phyloP scores from a whole-genome alignment of 2,329 filamentous ascomycete species.

The Phaeosphaeria sp. region DNA sequence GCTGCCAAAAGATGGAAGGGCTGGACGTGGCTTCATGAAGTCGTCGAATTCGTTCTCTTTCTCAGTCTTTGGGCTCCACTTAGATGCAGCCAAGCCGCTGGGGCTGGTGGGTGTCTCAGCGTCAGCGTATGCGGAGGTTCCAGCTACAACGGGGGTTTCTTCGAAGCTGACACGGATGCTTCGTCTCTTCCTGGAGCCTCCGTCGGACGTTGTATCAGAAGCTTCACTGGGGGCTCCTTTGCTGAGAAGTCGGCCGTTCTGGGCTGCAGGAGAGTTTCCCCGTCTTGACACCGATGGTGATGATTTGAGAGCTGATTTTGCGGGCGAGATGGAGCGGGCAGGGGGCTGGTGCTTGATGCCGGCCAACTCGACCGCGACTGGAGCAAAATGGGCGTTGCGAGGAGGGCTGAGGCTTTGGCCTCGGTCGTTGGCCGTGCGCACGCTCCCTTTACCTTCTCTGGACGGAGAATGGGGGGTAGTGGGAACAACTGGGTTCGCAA shows the following conservation, averaged over 20 bases:
- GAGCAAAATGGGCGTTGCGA: slow-evolving; percentile 71
- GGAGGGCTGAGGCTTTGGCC: slow-evolving; percentile 63
- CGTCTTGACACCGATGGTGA: slow-evolving; percentile 60
- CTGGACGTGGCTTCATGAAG: slow-evolving; percentile 76
- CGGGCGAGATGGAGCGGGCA: slow-evolving; percentile 73
- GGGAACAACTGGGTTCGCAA: slow-evolving; percentile 15
- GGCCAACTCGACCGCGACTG: slow-evolving; percentile 58
- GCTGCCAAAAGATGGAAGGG: slow-evolving; percentile 77
- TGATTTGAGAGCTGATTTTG: slow-evolving; percentile 78
- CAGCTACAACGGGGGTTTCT: slow-evolving; percentile 66
- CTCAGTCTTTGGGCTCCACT: slow-evolving; percentile 50
- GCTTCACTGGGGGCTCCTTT: slow-evolving; percentile 58
- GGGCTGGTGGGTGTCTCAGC: slow-evolving; percentile 24
- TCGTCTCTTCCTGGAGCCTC: slow-evolving; percentile 54
- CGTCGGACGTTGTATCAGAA: slow-evolving; percentile 62
- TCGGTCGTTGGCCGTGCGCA: slow-evolving; percentile 32
- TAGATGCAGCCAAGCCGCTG: slow-evolving; percentile 39
- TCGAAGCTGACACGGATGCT: slow-evolving; percentile 80
- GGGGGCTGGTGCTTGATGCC: slow-evolving; percentile 72
- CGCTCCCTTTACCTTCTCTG: slow-evolving; percentile 21
- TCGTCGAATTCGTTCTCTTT: slow-evolving; percentile 69
- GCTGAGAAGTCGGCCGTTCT: slow-evolving; percentile 58
- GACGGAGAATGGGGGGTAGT: slow-evolving; percentile 13
- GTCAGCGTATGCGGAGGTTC: slow-evolving; percentile 48
- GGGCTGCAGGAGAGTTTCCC: slow-evolving; percentile 53